phyloP scores from a whole-genome alignment of 805 yeast species.

The Debaryomyces maramus region DNA sequence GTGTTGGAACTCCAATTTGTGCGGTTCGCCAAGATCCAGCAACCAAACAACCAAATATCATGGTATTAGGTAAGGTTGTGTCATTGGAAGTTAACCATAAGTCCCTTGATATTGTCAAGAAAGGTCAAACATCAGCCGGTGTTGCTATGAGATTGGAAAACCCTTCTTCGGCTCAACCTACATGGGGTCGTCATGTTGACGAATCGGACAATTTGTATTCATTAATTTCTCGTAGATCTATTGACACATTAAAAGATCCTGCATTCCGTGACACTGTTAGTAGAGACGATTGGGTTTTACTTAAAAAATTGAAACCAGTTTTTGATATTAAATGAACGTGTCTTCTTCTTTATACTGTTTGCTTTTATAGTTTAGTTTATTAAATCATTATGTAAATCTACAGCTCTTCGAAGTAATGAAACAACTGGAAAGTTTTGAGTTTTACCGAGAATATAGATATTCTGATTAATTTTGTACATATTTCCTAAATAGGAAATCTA shows the following conservation, averaged over 20 bases:
- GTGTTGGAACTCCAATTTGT: constrained; percentile 93
- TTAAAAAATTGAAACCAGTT: constrained; percentile 83
- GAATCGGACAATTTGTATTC: constrained; percentile 90
- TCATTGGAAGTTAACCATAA: constrained; percentile 97
- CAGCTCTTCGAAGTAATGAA: too few species aligned
- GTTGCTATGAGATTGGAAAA: constrained; percentile 97
- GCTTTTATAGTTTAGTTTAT: constrained; percentile 1
- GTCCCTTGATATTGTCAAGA: constrained; percentile 73
- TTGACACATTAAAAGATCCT: constrained; percentile 96
- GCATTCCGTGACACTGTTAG: constrained; percentile 94
- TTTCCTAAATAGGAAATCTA: constrained; percentile 9
- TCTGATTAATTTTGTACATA: too few species aligned
- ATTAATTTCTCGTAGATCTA: constrained; percentile 83
- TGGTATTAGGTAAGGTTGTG: constrained; percentile 82
- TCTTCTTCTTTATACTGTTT: background rate
- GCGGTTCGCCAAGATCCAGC: constrained; percentile 87
- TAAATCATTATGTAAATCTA: constrained; percentile 5
- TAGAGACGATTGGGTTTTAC: constrained; percentile 92
- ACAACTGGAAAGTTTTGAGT: too few species aligned
- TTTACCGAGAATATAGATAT: too few species aligned
- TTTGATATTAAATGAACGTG: constrained; percentile 69
- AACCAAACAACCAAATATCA: constrained; percentile 68
- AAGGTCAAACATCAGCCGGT: constrained; percentile 96
- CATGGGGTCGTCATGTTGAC: constrained; percentile 99
- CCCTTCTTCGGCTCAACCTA: constrained; percentile 89